These are phyloP conservation scores for Hanseniaspora pseudoguilliermondii DNA, from an alignment of 805 yeast species.

Conservation along the genomic window DNA sequence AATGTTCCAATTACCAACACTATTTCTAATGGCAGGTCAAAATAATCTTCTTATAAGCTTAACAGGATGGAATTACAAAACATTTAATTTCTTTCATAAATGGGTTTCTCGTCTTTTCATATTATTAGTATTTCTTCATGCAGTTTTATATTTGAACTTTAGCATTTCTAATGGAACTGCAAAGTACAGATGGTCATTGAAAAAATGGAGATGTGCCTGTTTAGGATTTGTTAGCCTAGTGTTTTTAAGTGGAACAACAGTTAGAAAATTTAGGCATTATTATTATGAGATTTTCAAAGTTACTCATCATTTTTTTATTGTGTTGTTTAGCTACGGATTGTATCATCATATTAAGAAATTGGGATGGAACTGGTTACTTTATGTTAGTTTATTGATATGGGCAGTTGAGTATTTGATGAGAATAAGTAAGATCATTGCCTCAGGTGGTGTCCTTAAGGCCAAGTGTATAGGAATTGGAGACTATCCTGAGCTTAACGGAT, in stretches of 20 bases:
- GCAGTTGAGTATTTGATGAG: conserved; percentile 31
- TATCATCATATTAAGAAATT: conserved; percentile 37
- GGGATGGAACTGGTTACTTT: conserved; percentile 34
- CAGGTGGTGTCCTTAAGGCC: conserved; percentile 23
- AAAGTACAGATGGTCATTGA: conserved; percentile 28
- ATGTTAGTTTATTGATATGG: conserved; percentile 32
- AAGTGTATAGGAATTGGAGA: conserved; percentile 17
- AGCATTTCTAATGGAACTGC: conserved; percentile 29
- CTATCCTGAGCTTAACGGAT: neutral
- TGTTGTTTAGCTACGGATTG: conserved; percentile 33
- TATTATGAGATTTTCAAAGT: conserved; percentile 36
- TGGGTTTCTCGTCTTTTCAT: conserved; percentile 36
- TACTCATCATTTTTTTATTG: conserved; percentile 32
- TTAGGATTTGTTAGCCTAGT: conserved; percentile 23
- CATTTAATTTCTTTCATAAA: conserved; percentile 57
- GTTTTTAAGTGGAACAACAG: conserved; percentile 23
- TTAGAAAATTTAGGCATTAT: conserved; percentile 24
- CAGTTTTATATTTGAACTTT: conserved; percentile 29
- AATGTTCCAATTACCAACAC: conserved; percentile 38
- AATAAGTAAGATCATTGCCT: conserved; percentile 23
- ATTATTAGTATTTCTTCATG: conserved; percentile 30
- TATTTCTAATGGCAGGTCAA: conserved; percentile 56
- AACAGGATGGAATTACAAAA: conserved; percentile 51
- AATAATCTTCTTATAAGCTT: conserved; percentile 51
- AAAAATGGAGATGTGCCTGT: conserved; percentile 35